Percentiles rank a stretch among this genome's conserved stretches.
phyloP scores from a whole-genome alignment of 2,329 filamentous ascomycete species.

The Ascochyta viciae-villosae region DNA sequence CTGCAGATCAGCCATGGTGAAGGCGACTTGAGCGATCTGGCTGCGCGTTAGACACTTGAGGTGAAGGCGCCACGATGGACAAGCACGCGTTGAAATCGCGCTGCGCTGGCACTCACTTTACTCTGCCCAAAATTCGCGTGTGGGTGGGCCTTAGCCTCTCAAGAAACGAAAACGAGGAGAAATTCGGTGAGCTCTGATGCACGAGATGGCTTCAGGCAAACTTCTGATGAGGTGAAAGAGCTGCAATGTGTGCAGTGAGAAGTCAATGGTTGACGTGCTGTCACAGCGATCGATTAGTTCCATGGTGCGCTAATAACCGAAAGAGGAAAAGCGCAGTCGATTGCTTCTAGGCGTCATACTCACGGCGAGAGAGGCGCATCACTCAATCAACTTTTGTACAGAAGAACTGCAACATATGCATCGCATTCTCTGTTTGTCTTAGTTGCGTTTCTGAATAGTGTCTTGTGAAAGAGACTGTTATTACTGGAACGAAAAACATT shows the following conservation, averaged over 20 bases:
- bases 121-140: slow-evolving; percentile 41
- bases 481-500: no score
- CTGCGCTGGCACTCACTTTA: slow-evolving; percentile 31
- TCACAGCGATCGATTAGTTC: slow-evolving; percentile 3
- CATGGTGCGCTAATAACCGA: slow-evolving; percentile 7
- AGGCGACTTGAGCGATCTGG: slow-evolving; percentile 29
- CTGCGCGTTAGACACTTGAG: slow-evolving; percentile 21
- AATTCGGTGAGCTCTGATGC: slow-evolving; percentile 13
- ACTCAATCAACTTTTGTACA: no score
- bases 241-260: slow-evolving; percentile 17
- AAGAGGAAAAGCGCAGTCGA: slow-evolving; percentile 4
- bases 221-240: slow-evolving; percentile 8
- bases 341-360: slow-evolving; percentile 9
- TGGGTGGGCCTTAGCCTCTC: slow-evolving; percentile 10
- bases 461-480: no score
- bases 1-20: slow-evolving; percentile 53
- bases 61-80: slow-evolving; percentile 14
- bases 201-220: slow-evolving; percentile 17
- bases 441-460: no score
- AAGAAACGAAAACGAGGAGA: slow-evolving; percentile 2
- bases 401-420: no score
- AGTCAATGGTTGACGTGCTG: slow-evolving; percentile 15
- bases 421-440: no score
- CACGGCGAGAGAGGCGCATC: neutral
- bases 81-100: slow-evolving; percentile 7